phyloP scores from a whole-genome alignment of 1,139 yeast genomes.

The Nadsonia starkeyi-henricii region DNA sequence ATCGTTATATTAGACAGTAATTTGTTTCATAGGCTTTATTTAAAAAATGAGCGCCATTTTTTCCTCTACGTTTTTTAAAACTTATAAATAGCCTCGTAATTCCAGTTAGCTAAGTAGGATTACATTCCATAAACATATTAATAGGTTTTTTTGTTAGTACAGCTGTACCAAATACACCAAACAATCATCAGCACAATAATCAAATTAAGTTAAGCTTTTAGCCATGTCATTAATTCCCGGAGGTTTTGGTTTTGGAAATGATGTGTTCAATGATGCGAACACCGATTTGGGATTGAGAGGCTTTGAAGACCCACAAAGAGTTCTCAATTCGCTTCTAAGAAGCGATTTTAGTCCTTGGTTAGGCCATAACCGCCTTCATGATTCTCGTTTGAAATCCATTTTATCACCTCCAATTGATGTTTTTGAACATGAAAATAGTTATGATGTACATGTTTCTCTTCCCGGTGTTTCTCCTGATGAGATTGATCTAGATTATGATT shows the following conservation, averaged over 20 bases:
- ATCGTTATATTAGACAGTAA: too few relatives aligned
- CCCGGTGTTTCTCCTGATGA: slow-evolving; percentile 7
- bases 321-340: background rate
- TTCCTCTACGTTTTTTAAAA: too few relatives aligned
- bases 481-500: slow-evolving; percentile 3
- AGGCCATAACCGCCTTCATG: background rate
- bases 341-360: background rate
- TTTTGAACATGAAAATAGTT: slow-evolving; percentile 3
- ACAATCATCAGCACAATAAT: too few relatives aligned
- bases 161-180: too few relatives aligned
- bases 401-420: slow-evolving; percentile 7
- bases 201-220: background rate
- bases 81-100: too few relatives aligned
- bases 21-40: too few relatives aligned
- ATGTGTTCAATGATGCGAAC: background rate
- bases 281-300: background rate
- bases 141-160: too few relatives aligned
- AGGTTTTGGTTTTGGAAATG: background rate
- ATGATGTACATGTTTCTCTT: slow-evolving; percentile 4
- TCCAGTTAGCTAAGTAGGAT: too few relatives aligned
- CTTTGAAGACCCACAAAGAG: background rate
- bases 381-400: background rate
- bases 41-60: too few relatives aligned
- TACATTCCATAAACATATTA: too few relatives aligned
- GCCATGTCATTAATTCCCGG: slow-evolving; percentile 4